These are phyloP conservation scores for Picochlorum sp. DNA, from an alignment of 139 green algal genomes.

Conservation along the genomic window DNA sequence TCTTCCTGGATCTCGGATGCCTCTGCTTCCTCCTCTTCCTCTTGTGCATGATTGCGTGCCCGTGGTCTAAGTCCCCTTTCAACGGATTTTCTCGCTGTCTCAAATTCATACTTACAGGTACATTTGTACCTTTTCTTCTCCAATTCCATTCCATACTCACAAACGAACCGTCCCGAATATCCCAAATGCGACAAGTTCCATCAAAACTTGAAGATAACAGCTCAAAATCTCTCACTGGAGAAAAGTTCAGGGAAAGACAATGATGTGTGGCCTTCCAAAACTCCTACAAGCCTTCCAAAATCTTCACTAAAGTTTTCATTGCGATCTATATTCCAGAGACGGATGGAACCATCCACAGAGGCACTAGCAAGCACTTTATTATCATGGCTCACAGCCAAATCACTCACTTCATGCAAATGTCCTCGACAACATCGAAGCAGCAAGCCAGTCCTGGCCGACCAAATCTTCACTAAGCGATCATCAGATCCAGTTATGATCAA, in stretches of 20 bases:
- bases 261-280: slow-evolving; percentile 53
- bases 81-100: neutral
- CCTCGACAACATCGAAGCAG: slow-evolving; percentile 50
- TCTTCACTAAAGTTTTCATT: neutral
- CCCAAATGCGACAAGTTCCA: slow-evolving; percentile 64
- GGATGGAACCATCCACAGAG: slow-evolving; percentile 43
- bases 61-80: neutral
- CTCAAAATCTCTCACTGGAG: slow-evolving; percentile 27
- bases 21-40: neutral
- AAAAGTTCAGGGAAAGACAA: slow-evolving; percentile 61
- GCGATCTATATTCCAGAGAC: slow-evolving; percentile 43
- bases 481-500: slow-evolving; percentile 72
- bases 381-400: slow-evolving; percentile 50
- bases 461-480: slow-evolving; percentile 75
- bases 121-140: neutral
- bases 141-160: slow-evolving; percentile 17
- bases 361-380: slow-evolving; percentile 46
- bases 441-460: slow-evolving; percentile 45
- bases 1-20: slow-evolving; percentile 1
- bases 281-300: slow-evolving; percentile 42
- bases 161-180: slow-evolving; percentile 34
- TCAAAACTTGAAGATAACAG: slow-evolving; percentile 66
- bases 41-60: neutral
- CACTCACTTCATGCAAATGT: slow-evolving; percentile 56
- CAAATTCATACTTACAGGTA: slow-evolving; percentile 1